phyloP scores from a whole-genome alignment of 768 basidiomycete species.

The Phaeotremella fagi region DNA sequence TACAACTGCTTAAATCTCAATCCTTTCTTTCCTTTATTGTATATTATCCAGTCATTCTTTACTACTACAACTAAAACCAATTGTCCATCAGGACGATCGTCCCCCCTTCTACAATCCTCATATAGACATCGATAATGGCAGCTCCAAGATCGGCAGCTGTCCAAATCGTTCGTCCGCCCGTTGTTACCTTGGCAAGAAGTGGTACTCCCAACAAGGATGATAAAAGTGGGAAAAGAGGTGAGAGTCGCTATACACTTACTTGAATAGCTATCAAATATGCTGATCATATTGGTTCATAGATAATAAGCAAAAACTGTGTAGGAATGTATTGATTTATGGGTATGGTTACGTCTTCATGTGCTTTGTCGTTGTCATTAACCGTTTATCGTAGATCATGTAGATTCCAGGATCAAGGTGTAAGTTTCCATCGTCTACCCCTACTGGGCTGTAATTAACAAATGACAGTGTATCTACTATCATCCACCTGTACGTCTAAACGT shows the following conservation, averaged over 20 bases:
- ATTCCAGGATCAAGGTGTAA: conserved; percentile 43
- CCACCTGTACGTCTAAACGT: conserved; percentile 23
- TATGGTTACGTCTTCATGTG: conserved; percentile 46
- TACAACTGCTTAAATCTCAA: too few species aligned
- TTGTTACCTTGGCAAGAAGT: background rate
- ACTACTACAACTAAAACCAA: background rate
- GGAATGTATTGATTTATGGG: conserved; percentile 90
- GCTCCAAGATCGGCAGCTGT: conserved; percentile 32
- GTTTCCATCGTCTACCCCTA: conserved; percentile 1
- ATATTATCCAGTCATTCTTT: too few species aligned
- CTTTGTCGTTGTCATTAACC: background rate
- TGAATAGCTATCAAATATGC: background rate
- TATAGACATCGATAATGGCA: conserved; percentile 16
- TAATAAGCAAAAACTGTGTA: conserved; percentile 65
- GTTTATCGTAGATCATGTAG: conserved; percentile 41
- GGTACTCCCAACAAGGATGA: background rate
- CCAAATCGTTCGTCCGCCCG: conserved; percentile 34
- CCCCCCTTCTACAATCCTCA: background rate
- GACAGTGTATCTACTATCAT: conserved; percentile 41
- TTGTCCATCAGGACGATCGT: background rate
- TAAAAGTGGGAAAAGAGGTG: conserved; percentile 12
- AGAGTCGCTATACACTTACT: background rate
- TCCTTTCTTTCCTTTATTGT: too few species aligned
- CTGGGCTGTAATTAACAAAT: background rate
- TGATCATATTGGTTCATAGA: conserved; percentile 4